Evolutionary conservation across 345 rosid species (phyloP).

Genomic region (Lepidium sativum): DNA sequence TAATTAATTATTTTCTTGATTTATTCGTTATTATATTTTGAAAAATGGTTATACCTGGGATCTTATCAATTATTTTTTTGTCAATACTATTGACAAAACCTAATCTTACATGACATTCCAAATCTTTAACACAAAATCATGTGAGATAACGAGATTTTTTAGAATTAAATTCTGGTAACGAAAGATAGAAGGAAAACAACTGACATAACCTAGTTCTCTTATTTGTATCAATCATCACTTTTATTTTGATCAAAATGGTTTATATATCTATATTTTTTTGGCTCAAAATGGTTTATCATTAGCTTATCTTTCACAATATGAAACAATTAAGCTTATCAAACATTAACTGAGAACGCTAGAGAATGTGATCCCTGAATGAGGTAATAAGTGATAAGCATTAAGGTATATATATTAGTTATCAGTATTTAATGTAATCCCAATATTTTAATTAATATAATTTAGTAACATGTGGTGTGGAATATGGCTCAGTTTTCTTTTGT

Average conservation of each 20-base stretch:
- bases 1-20: neutral
- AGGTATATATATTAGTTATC: neutral
- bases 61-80: neutral
- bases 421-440: too few species aligned
- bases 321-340: neutral
- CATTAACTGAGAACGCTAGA: neutral
- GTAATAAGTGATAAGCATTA: neutral
- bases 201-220: too few species aligned
- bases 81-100: too few species aligned
- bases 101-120: too few species aligned
- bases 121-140: too few species aligned
- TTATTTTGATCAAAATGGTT: neutral
- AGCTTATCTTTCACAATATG: neutral
- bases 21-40: neutral
- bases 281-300: neutral
- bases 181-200: too few species aligned
- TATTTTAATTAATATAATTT: too few species aligned
- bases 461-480: neutral
- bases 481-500: constrained; percentile 2
- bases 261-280: neutral
- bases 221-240: too few species aligned
- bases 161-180: too few species aligned
- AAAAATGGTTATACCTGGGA: neutral
- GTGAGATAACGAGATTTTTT: too few species aligned
- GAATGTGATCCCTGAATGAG: neutral